Base-by-base conservation (phyloP, 495 filamentous ascomycete species). In the Penicillium malachiteum region DNA sequence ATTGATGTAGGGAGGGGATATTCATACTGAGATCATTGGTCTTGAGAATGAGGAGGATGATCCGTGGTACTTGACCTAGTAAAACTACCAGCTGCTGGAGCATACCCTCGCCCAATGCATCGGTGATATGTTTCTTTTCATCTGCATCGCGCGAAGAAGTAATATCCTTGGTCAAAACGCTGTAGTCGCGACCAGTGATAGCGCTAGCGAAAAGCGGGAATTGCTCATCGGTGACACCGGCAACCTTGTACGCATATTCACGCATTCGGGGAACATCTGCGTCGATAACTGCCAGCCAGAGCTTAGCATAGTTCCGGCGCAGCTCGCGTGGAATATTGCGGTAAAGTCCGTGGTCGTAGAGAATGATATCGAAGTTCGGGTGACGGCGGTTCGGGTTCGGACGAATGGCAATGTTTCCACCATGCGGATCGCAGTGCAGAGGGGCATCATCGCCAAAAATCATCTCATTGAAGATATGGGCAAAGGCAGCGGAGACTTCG, bases 401-500 rank as follows among this genome's bases (percentile, higher is more conserved):
- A 30, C 94, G 84, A 56, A 99, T 91, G 30, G 95, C 94, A 31
- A 97, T 90, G 68, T 99, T 99, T 32, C 95, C 95, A 50, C 92
- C 94, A 64, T 99, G 95, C 3, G 95, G 95, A 65, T 99, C 95
- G 70, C 95, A 99, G 74, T 99, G 95, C 34, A 99, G 77, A 0
- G 93, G 90, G 2, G 94, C 92, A 56, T 87, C 77, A 45, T 86
- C 84, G 31, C 94, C 93, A 62, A 99, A 99, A 54, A 99, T 96
- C 95, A 99, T 99, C 69, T 96, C 92, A 75, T 99, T 99, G 81
- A 99, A 99, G 52, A 97, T 92, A 45, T 86, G 85, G 3, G 93
- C 87, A 5, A 99, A 74, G 0, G 93, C 88, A 0, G 95, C 94
- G 7, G 92, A 95, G 21, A 99, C 95, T 73, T 99, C 95, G 71